Percentiles rank a stretch among this genome's conserved stretches.
phyloP scores from a whole-genome alignment of 345 rosid genomes.

The Nasturtium officinale region DNA sequence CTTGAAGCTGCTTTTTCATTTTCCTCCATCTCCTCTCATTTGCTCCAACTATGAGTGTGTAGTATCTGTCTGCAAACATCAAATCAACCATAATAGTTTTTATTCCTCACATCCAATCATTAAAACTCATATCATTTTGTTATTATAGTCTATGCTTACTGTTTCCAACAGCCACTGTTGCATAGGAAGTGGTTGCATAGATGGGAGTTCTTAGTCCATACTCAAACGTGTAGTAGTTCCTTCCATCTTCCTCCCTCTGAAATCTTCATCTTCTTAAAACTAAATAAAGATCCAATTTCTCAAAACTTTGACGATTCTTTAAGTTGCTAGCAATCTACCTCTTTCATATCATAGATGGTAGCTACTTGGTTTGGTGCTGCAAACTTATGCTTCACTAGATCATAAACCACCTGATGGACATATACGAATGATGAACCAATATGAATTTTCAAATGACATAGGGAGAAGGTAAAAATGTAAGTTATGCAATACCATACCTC shows the following conservation, averaged over 20 bases:
- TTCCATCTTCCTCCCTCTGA: conserved; percentile 75
- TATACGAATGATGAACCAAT: conserved; percentile 2
- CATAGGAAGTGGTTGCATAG: conserved; percentile 65
- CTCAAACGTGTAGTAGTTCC: conserved; percentile 78
- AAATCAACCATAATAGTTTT: not conserved
- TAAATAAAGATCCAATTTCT: conserved; percentile 7
- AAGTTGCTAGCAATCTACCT: conserved; percentile 48
- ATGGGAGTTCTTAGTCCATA: conserved; percentile 70
- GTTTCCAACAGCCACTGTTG: conserved; percentile 74
- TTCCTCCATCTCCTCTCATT: conserved; percentile 76
- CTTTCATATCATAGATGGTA: conserved; percentile 62
- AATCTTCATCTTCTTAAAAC: conserved; percentile 20
- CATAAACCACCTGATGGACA: conserved; percentile 54
- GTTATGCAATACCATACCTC: conserved; percentile 51
- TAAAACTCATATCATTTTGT: not conserved
- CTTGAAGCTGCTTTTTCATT: conserved; percentile 63
- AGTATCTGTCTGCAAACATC: conserved; percentile 59
- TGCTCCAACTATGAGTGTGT: conserved; percentile 74
- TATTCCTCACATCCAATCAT: not conserved
- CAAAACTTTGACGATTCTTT: conserved; percentile 14
- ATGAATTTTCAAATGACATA: not conserved
- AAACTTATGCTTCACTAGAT: conserved; percentile 62
- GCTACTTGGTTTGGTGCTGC: conserved; percentile 79
- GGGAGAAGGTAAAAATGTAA: not conserved
- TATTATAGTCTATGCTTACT: conserved; percentile 43